Conservation (phyloP, 163 green algal genomes). For the Scenedesmus sp. region DNA sequence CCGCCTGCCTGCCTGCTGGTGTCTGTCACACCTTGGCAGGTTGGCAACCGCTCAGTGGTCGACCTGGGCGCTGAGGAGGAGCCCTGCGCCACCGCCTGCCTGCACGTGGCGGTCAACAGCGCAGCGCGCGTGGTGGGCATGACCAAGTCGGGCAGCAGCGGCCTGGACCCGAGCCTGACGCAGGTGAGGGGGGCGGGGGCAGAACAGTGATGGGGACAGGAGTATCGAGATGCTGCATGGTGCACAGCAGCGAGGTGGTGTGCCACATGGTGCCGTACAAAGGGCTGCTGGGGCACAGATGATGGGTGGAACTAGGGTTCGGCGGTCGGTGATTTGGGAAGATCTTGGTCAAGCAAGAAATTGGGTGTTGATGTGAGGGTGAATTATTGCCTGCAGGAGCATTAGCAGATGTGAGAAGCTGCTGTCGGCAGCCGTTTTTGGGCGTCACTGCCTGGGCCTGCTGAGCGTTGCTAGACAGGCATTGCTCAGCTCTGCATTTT, state of each 20-base stretch:
- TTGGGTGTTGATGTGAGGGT: too few relatives aligned
- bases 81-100: constrained; percentile 61
- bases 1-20: background rate
- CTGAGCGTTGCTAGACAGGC: too few relatives aligned
- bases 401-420: too few relatives aligned
- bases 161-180: constrained; percentile 39
- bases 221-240: background rate
- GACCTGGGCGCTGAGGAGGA: constrained; percentile 81
- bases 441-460: too few relatives aligned
- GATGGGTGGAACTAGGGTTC: too few relatives aligned
- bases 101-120: constrained; percentile 71
- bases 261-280: too few relatives aligned
- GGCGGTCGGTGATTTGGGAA: too few relatives aligned
- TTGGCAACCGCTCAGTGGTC: constrained; percentile 65
- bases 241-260: background rate
- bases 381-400: too few relatives aligned
- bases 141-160: constrained; percentile 48
- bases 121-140: background rate
- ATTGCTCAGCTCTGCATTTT: too few relatives aligned
- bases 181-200: constrained; percentile 11
- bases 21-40: constrained; percentile 50
- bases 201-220: background rate
- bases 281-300: too few relatives aligned
- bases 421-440: too few relatives aligned
- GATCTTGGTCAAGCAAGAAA: too few relatives aligned